phyloP scores from a whole-genome alignment of 129 eudicot genomes.

The Smallanthus sonchifolius region DNA sequence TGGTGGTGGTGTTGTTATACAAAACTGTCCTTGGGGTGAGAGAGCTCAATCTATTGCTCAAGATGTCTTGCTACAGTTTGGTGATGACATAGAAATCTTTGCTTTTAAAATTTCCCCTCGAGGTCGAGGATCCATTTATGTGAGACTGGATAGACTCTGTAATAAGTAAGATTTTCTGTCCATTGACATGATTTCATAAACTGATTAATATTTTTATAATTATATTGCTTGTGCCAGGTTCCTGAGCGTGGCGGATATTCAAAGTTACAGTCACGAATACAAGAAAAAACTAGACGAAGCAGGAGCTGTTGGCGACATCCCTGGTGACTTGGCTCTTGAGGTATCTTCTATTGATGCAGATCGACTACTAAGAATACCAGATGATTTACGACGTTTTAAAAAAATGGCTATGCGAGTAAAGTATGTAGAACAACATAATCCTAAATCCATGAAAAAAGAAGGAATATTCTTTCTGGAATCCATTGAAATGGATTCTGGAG shows the following conservation, averaged over 20 bases:
- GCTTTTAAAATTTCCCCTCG: slow-evolving; percentile 74
- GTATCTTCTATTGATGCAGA: slow-evolving; percentile 95
- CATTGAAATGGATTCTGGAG: slow-evolving; percentile 51
- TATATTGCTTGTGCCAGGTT: slow-evolving; percentile 43
- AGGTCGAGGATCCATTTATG: slow-evolving; percentile 78
- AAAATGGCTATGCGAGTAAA: slow-evolving; percentile 76
- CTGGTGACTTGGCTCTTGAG: slow-evolving; percentile 82
- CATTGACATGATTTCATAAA: neutral
- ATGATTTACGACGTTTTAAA: slow-evolving; percentile 74
- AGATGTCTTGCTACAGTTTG: slow-evolving; percentile 57
- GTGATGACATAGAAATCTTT: slow-evolving; percentile 68
- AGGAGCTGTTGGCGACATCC: slow-evolving; percentile 67
- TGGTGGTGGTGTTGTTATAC: slow-evolving; percentile 78
- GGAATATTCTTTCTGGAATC: slow-evolving; percentile 60
- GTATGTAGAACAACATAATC: slow-evolving; percentile 40
- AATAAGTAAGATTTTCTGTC: slow-evolving; percentile 51
- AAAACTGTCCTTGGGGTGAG: slow-evolving; percentile 79
- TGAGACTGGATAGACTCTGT: slow-evolving; percentile 76
- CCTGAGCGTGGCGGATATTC: slow-evolving; percentile 65
- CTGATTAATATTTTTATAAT: neutral
- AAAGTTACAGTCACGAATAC: slow-evolving; percentile 60
- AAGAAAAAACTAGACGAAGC: slow-evolving; percentile 67
- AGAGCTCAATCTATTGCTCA: slow-evolving; percentile 62
- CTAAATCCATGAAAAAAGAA: slow-evolving; percentile 36
- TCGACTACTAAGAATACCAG: slow-evolving; percentile 71